A percentile compares a stretch with the other conserved stretches of the same genome.
phyloP scores from a whole-genome alignment of 768 basidiomycete genomes.

The Pleurotus eryngii region DNA sequence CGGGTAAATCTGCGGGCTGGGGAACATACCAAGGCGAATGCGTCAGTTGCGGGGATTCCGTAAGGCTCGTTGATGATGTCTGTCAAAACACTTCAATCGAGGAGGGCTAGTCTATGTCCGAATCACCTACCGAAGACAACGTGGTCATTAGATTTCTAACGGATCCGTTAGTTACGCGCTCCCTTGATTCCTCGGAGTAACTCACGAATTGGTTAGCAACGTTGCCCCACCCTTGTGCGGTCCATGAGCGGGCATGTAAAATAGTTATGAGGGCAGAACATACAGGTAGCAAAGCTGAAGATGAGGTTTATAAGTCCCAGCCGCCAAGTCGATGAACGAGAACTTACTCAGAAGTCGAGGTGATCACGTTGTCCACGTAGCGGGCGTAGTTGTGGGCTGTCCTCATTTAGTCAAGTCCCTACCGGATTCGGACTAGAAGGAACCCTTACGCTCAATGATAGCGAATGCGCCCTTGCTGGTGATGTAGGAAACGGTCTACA shows the following conservation, averaged over 20 bases:
- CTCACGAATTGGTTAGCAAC: conserved; percentile 53
- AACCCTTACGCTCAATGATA: conserved; percentile 48
- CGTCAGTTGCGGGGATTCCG: conserved; percentile 48
- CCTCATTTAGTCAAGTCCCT: background rate
- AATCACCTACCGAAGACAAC: conserved; percentile 51
- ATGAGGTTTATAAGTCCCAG: background rate
- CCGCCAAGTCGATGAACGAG: background rate
- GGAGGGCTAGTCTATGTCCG: background rate
- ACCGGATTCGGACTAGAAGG: background rate
- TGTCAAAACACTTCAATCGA: conserved; percentile 8
- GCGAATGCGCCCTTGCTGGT: conserved; percentile 57
- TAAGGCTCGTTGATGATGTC: conserved; percentile 68
- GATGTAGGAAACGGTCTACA: conserved; percentile 55
- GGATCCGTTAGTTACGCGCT: background rate
- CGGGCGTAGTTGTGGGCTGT: conserved; percentile 60
- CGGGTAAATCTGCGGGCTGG: background rate
- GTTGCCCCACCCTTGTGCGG: conserved; percentile 49
- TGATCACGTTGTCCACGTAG: conserved; percentile 51
- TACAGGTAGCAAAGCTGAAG: conserved; percentile 47
- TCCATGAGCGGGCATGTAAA: background rate
- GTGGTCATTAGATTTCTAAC: conserved; percentile 40
- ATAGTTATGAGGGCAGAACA: conserved; percentile 13
- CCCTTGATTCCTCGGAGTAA: background rate
- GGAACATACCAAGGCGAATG: conserved; percentile 43
- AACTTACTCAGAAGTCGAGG: conserved; percentile 44